Evolutionary conservation across 768 basidiomycete genomes (phyloP).

Genomic region (Gymnopilus junonius): DNA sequence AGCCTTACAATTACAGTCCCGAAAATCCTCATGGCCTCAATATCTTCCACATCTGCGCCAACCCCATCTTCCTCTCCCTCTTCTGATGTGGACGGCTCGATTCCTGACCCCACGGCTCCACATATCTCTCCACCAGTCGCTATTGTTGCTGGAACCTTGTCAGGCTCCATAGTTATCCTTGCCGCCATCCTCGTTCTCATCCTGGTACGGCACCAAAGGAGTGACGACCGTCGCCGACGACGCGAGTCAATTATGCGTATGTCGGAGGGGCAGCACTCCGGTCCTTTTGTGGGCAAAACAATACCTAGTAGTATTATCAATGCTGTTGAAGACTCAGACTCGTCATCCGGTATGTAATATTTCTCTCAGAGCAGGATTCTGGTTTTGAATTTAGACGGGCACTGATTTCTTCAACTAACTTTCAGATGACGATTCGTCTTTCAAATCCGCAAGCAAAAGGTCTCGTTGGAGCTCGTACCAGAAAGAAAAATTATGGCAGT

Average conservation of each 20-base stretch:
- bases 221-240: not conserved
- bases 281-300: not conserved
- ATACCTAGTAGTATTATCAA: not conserved
- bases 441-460: not conserved
- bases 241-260: not conserved
- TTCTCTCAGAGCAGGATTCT: too few species aligned
- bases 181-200: slow-evolving; percentile 11
- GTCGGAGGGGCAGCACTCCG: slow-evolving; percentile 5
- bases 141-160: slow-evolving; percentile 17
- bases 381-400: too few species aligned
- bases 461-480: not conserved
- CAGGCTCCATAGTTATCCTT: slow-evolving; percentile 16
- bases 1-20: too few species aligned
- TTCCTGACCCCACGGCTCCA: not conserved
- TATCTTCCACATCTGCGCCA: not conserved
- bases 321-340: not conserved
- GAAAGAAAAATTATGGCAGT: not conserved
- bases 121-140: slow-evolving; percentile 12
- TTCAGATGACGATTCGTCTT: not conserved
- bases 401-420: too few species aligned
- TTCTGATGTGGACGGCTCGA: not conserved
- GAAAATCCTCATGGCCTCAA: not conserved
- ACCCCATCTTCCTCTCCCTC: not conserved
- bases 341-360: not conserved
- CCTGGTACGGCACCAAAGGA: slow-evolving; percentile 8